Base-by-base conservation (phyloP, 345 rosid genomes). In the Salix dunnii region DNA sequence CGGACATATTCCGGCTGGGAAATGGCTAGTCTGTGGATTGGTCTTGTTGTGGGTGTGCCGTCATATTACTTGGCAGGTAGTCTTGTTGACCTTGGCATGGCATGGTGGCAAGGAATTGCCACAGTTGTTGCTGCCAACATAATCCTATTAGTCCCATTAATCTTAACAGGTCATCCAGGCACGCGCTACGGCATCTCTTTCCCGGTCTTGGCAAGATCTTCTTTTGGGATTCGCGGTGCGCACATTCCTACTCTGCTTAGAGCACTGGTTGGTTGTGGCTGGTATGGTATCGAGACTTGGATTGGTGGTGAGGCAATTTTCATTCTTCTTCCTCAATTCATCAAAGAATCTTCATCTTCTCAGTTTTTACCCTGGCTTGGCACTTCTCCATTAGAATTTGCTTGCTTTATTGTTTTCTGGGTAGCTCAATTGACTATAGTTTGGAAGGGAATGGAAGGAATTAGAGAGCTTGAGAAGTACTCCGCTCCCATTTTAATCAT, bases 261-360 rank as follows among this genome's bases (percentile, higher is more conserved):
- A 74, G 97, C 97, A 8, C 72, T 95, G 67, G 96, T 95, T 2
- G 99, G 99, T 18, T 93, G 99, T 25, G 99, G 99, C 11, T 95
- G 99, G 99, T 93, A 95, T 23, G 99, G 97, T 23, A 95, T 95
- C 38, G 99, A 95, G 83, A 90, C 96, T 71, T 95, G 99, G 97
- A 95, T 95, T 14, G 99, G 99, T 35, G 99, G 99, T 21, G 93
- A 95, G 82, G 97, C 97, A 28, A 90, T 95, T 58, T 95, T 88
- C 85, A 81, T 95, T 73, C 94, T 95, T 17, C 84, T 95, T 61
- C 97, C 97, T 0, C 18, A 76, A 28, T 82, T 82, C 67, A 75
- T 90, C 21, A 90, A 90, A 78, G 65, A 38, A 27, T 86, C 90
- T 40, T 73, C 91, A 7, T 68, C 84, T 38, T 85, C 93, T 61